phyloP scores from a whole-genome alignment of 1,284 basidiomycete genomes.

The Gymnopus androsaceus region DNA sequence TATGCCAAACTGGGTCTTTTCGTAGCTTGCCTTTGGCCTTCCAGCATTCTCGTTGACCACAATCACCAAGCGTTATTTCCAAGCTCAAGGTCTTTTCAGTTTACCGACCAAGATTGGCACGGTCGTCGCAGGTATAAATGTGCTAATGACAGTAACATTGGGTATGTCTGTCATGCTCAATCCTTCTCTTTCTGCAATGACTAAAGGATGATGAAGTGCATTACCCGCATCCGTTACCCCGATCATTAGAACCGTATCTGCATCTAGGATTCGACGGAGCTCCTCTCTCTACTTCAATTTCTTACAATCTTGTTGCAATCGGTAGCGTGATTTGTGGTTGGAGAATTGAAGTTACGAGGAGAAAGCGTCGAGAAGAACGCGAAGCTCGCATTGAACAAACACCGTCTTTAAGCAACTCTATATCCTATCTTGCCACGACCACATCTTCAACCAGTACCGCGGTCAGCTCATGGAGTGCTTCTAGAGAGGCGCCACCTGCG shows the following conservation, averaged over 20 bases:
- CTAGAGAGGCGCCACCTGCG: neutral
- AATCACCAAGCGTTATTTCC: constrained; percentile 75
- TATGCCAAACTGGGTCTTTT: constrained; percentile 9
- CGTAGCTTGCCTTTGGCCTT: constrained; percentile 2
- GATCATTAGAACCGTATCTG: constrained; percentile 29
- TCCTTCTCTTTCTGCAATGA: constrained; percentile 30
- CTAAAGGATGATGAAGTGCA: constrained; percentile 67
- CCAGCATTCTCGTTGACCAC: constrained; percentile 7
- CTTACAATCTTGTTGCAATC: constrained; percentile 82
- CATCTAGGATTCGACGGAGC: constrained; percentile 92
- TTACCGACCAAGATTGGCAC: constrained; percentile 87
- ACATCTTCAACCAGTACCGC: neutral
- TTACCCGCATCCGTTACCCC: constrained; percentile 62
- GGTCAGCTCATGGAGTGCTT: neutral
- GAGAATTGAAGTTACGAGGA: constrained; percentile 23
- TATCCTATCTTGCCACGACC: too few relatives aligned
- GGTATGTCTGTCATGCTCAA: constrained; percentile 39
- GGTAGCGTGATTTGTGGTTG: constrained; percentile 74
- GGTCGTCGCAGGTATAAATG: constrained; percentile 86
- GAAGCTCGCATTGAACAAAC: neutral
- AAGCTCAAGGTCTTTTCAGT: constrained; percentile 85
- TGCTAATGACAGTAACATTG: constrained; percentile 81
- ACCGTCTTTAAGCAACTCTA: neutral
- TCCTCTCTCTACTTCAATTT: constrained; percentile 86
- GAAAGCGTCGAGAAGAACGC: neutral